Evolutionary conservation across 2,329 filamentous ascomycete genomes (phyloP), one percentile per base, ranked within the genome.

Genomic region (Penicillium sumatraense): DNA sequence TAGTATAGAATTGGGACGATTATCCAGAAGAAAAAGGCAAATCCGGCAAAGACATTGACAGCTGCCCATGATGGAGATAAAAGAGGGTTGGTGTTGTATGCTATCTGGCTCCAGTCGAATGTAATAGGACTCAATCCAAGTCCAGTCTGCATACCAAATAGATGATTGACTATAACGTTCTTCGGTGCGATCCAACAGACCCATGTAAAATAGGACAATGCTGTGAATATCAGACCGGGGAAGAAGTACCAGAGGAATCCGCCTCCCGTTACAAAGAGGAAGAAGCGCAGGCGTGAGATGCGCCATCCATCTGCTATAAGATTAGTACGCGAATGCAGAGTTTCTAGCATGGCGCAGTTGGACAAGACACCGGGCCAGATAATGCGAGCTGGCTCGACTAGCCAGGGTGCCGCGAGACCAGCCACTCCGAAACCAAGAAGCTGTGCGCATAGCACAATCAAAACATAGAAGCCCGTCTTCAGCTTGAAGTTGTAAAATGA

Each of bases 201-300:
- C 76, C 74, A 81, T 10, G 73, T 73, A 53, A 81, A 78, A 6
- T 79, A 78, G 9, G 77, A 80, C 5, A 84, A 70, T 0, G 74
- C 77, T 46, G 78, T 80, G 62, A 76, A 81, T 1, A 84, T 67
- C 21, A 81, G 72, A 10, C 75, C 81, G 0, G 81, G 82, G 31
- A 85, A 76, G 74, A 80, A 84, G 62, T 85, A 84, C 71, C 82
- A 70, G 23, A 68, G 44, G 42, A 75, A 74, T 1, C 59, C 65
- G 4, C 47, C 60, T 1, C 58, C 51, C 16, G 66, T 69, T 8
- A 74, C 64, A 9, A 69, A 73, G 4, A 73, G 49, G 45, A 76
- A 76, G 56, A 74, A 76, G 2, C 67, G 68, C n/a, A 74, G 65
- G 21, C 75, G 69, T 20, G 71, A 69, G 24, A 76, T 69, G 26